Percentiles rank a stretch among this genome's conserved stretches.
Conservation (phyloP, 306 rosid species). For the Mimosa pudica region DNA sequence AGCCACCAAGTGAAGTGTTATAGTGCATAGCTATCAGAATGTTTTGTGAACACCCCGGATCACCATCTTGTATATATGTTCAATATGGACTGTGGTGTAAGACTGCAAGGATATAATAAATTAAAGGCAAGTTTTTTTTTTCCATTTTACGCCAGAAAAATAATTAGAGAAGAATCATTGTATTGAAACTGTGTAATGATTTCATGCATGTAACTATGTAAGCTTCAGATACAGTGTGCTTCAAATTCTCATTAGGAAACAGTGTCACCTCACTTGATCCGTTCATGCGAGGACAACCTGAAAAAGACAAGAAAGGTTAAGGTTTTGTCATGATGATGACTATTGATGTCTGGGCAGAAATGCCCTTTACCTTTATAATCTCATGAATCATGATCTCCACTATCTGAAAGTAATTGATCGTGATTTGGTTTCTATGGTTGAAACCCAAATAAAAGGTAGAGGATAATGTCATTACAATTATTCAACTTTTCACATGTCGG, state of each 20-base stretch:
- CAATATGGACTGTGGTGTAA: neutral
- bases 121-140: neutral
- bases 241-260: conserved; percentile 35
- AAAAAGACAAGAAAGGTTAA: conserved; percentile 73
- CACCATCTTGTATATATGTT: neutral
- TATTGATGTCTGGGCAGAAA: conserved; percentile 49
- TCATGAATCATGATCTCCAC: conserved; percentile 36
- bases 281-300: conserved; percentile 71
- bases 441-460: conserved; percentile 51
- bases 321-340: conserved; percentile 87
- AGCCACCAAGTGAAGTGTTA: no score
- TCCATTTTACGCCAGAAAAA: neutral
- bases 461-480: conserved; percentile 52
- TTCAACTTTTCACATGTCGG: conserved; percentile 54
- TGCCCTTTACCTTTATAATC: conserved; percentile 64
- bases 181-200: conserved; percentile 7
- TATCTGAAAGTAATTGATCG: conserved; percentile 56
- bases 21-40: no score
- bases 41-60: no score
- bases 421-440: conserved; percentile 58
- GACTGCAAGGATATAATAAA: neutral
- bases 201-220: conserved; percentile 34
- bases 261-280: conserved; percentile 50
- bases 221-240: conserved; percentile 34
- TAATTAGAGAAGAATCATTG: neutral